Base-by-base conservation (phyloP, 1,284 basidiomycete species). In the Moesziomyces globuligerus region DNA sequence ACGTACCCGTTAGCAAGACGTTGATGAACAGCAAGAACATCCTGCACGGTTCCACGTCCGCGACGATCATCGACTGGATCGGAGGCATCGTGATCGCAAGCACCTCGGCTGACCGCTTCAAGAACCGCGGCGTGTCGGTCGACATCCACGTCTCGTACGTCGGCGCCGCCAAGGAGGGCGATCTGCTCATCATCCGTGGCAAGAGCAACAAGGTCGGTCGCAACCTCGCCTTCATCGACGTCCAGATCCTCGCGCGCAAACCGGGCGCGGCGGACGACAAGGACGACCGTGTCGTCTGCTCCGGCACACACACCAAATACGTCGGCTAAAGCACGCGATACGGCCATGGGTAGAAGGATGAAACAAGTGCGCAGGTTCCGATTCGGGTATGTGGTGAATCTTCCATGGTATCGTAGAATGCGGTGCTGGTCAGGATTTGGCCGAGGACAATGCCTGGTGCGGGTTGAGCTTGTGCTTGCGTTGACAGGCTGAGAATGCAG, bases 41-140 rank as follows among this genome's bases (percentile, higher is more conserved):
- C 55, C 56, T 76, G 5, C 74, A 76, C 54, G 74, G 74, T 7
- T 73, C 71, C 7, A 70, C 72, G 0, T 69, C 74, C 1, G 74
- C 74, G 4, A 76, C 74, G 11, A 68, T 76, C 29, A 49, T 76
- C 29, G 74, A 76, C 39, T 73, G 71, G 70, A 58, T 74, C 37
- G 74, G 71, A 25, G 71, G 71, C 39, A 50, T 76, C 39, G 64
- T 74, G 46, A 66, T 76, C 36, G 74, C 72, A 5, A 57, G 62
- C 39, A 58, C 64, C 9, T 58, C 64, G 1, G 48, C 57, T 1
- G 65, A 62, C 8, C 62, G 58, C 11, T 60, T 61, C 50, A 44
- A 24, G 7, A 72, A 72, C 20, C 45, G 74, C 1, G 72, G 74
- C 11, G 72, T 73, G 9, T 61, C 55, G 17, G 66, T 76, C 41